These are phyloP conservation scores for Allium sativum DNA, from an alignment of 106 monocot species.

Conservation along the genomic window DNA sequence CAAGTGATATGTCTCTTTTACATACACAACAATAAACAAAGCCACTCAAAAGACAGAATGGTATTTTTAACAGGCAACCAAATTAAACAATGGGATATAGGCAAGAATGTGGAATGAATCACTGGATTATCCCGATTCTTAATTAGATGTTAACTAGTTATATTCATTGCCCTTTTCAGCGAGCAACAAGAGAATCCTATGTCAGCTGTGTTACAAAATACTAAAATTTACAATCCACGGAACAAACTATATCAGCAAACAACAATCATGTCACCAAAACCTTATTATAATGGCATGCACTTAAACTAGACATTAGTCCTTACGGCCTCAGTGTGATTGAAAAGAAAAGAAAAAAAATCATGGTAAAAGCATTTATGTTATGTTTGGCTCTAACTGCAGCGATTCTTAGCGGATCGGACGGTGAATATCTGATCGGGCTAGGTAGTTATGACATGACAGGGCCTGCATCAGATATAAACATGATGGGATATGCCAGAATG, in stretches of 20 bases:
- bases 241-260: neutral
- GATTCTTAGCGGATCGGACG: neutral
- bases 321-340: neutral
- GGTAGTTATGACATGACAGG: slow-evolving; percentile 15
- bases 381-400: neutral
- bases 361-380: neutral
- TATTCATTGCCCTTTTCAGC: neutral
- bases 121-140: too few species aligned
- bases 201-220: too few species aligned
- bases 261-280: slow-evolving; percentile 5
- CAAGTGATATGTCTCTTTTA: too few species aligned
- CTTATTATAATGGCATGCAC: neutral
- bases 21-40: too few species aligned
- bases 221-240: neutral
- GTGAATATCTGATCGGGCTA: slow-evolving; percentile 2
- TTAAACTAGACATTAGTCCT: neutral
- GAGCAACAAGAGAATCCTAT: neutral
- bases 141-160: too few species aligned
- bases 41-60: too few species aligned
- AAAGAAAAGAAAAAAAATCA: too few species aligned
- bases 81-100: too few species aligned
- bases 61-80: too few species aligned
- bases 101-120: too few species aligned
- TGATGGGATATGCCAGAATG: slow-evolving; percentile 11
- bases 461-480: slow-evolving; percentile 5